A percentile compares a stretch with the other conserved stretches of the same genome.
Evolutionary conservation across 169 alveolate species (phyloP).

Genomic region (Prorocentrum cordatum): DNA sequence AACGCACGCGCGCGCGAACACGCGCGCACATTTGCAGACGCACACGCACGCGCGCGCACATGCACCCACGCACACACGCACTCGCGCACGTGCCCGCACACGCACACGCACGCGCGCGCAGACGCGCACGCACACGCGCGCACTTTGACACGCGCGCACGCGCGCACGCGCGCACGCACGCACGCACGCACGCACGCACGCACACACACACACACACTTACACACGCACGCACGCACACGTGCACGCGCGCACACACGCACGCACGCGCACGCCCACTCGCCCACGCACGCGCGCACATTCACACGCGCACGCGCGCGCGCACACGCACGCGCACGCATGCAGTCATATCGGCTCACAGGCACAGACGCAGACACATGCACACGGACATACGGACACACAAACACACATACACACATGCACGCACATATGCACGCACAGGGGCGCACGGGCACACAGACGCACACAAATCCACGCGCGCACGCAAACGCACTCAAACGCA

Average conservation of each 20-base stretch:
- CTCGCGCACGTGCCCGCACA: neutral
- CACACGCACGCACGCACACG: neutral
- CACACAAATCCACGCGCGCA: no score
- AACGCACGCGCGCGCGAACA: neutral
- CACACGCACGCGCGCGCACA: neutral
- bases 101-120: neutral
- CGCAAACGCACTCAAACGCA: no score
- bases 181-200: neutral
- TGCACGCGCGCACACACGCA: neutral
- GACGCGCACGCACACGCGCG: neutral
- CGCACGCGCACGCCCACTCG: neutral
- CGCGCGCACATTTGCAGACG: neutral
- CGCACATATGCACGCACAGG: no score
- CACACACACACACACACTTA: neutral
- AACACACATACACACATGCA: no score
- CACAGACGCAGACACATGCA: neutral
- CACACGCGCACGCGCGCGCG: neutral
- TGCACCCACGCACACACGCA: neutral
- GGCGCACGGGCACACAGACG: no score
- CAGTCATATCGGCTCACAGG: neutral
- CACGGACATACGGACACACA: neutral
- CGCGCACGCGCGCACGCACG: neutral
- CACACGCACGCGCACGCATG: neutral
- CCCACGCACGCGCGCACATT: neutral
- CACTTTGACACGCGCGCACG: neutral